Evolutionary conservation across 371 early-diverging fungal species (phyloP), one percentile per base, ranked within the genome.

Genomic region (Actinomortierella wolfii): DNA sequence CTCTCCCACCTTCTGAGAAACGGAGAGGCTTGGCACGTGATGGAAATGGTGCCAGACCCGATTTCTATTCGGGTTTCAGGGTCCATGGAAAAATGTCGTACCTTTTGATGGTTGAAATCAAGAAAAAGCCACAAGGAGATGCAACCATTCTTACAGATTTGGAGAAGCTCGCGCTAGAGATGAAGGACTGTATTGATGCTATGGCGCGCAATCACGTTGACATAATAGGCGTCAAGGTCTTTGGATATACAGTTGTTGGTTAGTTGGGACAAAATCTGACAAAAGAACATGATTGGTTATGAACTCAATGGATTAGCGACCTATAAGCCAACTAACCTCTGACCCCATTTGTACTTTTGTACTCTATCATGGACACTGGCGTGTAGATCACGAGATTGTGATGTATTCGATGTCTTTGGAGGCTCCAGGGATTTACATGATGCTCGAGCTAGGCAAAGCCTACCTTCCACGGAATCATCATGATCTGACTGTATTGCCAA

Each of bases 91-190:
- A 46, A 28, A 25, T 1, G n/a, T 55, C 43, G 18, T 55, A 39
- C 29, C 55, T n/a, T 24, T 29, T 55, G 15, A 13, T 45, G 54
- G 55, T 46, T 29, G 55, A 55, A 45, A 55, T 55, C 44, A 55
- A 55, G 29, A 55, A 55, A 26, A 3, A n/a, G 29, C 25, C 34
- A 42, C 53, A 52, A 21, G 42, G 54, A 40, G 54, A 41, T 20
- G 11, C 9, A 21, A 26, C 26, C 41, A 24, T 54, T 13, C 41
- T 54, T 1, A 24, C 41, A 3, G 42, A 54, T 25, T 15, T 43
- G 41, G 54, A 54, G 24, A 54, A 54, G 24, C 40, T 43, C 23
- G 54, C 42, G 20, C 23, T 54, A 23, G 28, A 54, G 26, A 54
- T 43, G 54, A 54, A 54, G 54, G 54, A 54, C 15, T 54, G 42